A percentile compares a stretch with the other conserved stretches of the same genome.
phyloP scores from a whole-genome alignment of 306 rosid genomes.

The Lotus japonicus region DNA sequence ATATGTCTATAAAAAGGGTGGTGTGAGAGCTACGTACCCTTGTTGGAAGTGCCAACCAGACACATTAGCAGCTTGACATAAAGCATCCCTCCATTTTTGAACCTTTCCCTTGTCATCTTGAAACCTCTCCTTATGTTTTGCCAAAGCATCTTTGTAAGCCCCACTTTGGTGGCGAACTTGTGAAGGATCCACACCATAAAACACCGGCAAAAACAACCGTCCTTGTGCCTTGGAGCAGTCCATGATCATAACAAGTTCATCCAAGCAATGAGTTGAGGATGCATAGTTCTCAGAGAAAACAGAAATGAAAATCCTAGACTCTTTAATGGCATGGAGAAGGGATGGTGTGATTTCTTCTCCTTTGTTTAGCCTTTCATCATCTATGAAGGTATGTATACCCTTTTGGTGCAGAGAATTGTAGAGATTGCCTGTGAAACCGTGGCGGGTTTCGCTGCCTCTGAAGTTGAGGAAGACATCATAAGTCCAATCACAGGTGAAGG shows the following conservation, averaged over 20 bases:
- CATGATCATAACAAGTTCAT: background rate
- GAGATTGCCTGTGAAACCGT: background rate
- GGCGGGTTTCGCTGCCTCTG: background rate
- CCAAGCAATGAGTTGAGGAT: background rate
- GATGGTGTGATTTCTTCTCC: background rate
- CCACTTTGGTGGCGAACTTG: background rate
- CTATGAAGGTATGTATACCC: background rate
- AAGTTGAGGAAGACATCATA: conserved; percentile 1
- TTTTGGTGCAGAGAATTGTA: background rate
- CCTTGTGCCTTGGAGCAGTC: background rate
- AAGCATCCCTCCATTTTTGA: background rate
- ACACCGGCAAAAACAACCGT: background rate
- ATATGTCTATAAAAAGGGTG: too few species aligned
- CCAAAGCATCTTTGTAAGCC: background rate
- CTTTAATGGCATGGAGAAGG: background rate
- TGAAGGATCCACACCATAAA: background rate
- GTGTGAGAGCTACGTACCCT: background rate
- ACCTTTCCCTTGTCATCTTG: background rate
- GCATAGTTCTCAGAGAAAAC: background rate
- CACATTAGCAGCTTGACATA: background rate
- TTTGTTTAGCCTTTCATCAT: background rate
- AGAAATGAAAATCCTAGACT: background rate
- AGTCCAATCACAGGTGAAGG: background rate
- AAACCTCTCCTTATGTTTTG: background rate
- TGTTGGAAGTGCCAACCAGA: background rate